A percentile compares a stretch with the other conserved stretches of the same genome.
These are phyloP conservation scores for Tylopilus subfusipes DNA, from an alignment of 768 basidiomycete genomes.

Conservation along the genomic window DNA sequence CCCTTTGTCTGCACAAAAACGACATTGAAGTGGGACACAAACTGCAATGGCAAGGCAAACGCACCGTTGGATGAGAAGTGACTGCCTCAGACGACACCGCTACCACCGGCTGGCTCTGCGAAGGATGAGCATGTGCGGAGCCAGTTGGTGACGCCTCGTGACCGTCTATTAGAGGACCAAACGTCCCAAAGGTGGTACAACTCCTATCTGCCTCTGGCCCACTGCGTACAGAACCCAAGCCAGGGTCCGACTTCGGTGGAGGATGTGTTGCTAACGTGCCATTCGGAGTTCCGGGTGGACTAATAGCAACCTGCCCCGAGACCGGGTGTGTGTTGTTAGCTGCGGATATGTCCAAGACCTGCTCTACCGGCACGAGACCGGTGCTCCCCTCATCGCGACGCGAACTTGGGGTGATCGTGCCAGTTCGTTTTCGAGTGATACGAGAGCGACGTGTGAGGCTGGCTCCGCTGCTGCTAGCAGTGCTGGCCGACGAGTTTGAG, in stretches of 20 bases:
- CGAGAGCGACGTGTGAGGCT: constrained; percentile 49
- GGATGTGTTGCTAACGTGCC: constrained; percentile 10
- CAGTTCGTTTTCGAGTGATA: constrained; percentile 51
- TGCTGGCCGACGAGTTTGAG: constrained; percentile 33
- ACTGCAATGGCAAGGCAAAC: constrained; percentile 15
- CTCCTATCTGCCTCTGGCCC: constrained; percentile 24
- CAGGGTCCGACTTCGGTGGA: constrained; percentile 11
- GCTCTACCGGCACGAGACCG: constrained; percentile 10
- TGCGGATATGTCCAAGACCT: constrained; percentile 30
- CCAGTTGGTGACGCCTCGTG: constrained; percentile 7
- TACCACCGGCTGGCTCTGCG: constrained; percentile 12
- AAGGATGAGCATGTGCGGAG: not conserved
- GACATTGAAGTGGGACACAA: constrained; percentile 17
- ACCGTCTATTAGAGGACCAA: constrained; percentile 22
- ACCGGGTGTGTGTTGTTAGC: constrained; percentile 16
- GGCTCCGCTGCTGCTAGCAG: constrained; percentile 46
- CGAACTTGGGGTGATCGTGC: constrained; percentile 41
- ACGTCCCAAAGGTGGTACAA: constrained; percentile 18
- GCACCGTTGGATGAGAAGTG: constrained; percentile 17
- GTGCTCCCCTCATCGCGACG: constrained; percentile 17
- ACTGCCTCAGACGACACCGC: constrained; percentile 12
- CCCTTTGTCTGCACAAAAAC: constrained; percentile 28
- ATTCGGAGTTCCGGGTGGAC: constrained; percentile 10
- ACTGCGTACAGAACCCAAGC: constrained; percentile 7
- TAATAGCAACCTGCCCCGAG: constrained; percentile 2